Conservation (phyloP, 2,329 filamentous ascomycete genomes). For the Pestalotiopsis fici region DNA sequence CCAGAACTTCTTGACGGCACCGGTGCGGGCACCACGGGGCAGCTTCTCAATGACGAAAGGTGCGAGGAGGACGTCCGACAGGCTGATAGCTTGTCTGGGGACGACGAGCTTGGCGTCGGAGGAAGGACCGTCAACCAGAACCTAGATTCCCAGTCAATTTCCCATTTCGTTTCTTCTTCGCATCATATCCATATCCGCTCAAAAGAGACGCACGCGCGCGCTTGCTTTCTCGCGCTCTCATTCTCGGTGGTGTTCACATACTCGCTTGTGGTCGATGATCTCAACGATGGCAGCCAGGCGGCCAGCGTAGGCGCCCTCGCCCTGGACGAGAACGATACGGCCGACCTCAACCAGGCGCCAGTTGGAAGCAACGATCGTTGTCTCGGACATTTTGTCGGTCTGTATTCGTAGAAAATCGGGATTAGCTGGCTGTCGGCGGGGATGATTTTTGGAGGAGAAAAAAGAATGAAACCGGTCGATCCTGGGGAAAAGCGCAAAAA, state of each 20-base stretch:
- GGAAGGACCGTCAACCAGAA: constrained; percentile 93
- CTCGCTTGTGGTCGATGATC: constrained; percentile 99
- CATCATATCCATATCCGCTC: constrained; percentile 15
- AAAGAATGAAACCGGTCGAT: not conserved
- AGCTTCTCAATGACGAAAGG: constrained; percentile 85
- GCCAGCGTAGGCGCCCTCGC: constrained; percentile 75
- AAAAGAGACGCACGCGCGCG: not conserved
- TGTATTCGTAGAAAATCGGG: constrained; percentile 29
- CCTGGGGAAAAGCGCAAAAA: constrained; percentile 9
- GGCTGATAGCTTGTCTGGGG: constrained; percentile 82
- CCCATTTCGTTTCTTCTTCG: constrained; percentile 23
- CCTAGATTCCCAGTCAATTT: constrained; percentile 54
- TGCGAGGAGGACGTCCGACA: constrained; percentile 85
- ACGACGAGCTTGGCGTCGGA: constrained; percentile 77
- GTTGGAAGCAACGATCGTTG: constrained; percentile 77
- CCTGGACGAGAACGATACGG: constrained; percentile 90
- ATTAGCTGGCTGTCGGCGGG: not conserved
- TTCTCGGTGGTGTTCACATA: constrained; percentile 59
- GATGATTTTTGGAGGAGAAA: not conserved
- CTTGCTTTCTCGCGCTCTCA: not conserved
- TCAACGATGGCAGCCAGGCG: constrained; percentile 94
- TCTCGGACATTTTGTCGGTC: constrained; percentile 77
- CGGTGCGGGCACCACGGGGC: constrained; percentile 80
- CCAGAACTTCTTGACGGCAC: constrained; percentile 85
- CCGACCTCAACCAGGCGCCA: constrained; percentile 99